Percentiles rank a stretch among this genome's conserved stretches.
These are phyloP conservation scores for Leccinellum albellum DNA, from an alignment of 768 basidiomycete species.

Conservation along the genomic window DNA sequence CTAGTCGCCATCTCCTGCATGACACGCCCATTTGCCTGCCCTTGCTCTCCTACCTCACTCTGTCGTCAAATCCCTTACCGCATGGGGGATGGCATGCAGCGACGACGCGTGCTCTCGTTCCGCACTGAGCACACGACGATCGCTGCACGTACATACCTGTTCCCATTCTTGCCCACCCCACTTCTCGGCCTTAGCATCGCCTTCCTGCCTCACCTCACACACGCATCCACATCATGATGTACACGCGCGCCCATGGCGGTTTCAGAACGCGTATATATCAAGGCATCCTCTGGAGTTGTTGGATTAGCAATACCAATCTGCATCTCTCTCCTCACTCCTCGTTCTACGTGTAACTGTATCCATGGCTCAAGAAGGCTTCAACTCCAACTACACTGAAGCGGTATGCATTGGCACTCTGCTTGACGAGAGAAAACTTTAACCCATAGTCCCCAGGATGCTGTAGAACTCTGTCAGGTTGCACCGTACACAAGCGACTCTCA, in stretches of 20 bases:
- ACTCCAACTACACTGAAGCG: neutral
- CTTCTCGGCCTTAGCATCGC: too few relatives aligned
- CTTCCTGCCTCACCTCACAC: too few relatives aligned
- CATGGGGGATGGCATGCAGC: too few relatives aligned
- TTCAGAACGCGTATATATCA: slow-evolving; percentile 18
- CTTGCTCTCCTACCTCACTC: too few relatives aligned
- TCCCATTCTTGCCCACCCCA: too few relatives aligned
- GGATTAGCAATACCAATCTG: slow-evolving; percentile 3
- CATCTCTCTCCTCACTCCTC: neutral
- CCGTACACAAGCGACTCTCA: neutral
- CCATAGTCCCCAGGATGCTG: slow-evolving; percentile 5
- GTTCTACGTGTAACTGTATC: neutral
- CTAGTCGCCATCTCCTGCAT: too few relatives aligned
- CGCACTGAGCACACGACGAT: too few relatives aligned
- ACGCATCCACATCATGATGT: too few relatives aligned
- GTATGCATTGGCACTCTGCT: slow-evolving; percentile 1
- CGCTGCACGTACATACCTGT: too few relatives aligned
- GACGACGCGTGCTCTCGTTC: too few relatives aligned
- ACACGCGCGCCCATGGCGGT: neutral
- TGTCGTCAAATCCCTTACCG: too few relatives aligned
- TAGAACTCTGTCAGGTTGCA: neutral
- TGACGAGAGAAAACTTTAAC: slow-evolving; percentile 2
- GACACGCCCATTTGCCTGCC: too few relatives aligned
- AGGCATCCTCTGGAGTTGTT: neutral
- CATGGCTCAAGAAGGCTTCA: slow-evolving; percentile 9